These are phyloP conservation scores for Amanita exitialis DNA, from an alignment of 768 basidiomycete species.

Conservation along the genomic window DNA sequence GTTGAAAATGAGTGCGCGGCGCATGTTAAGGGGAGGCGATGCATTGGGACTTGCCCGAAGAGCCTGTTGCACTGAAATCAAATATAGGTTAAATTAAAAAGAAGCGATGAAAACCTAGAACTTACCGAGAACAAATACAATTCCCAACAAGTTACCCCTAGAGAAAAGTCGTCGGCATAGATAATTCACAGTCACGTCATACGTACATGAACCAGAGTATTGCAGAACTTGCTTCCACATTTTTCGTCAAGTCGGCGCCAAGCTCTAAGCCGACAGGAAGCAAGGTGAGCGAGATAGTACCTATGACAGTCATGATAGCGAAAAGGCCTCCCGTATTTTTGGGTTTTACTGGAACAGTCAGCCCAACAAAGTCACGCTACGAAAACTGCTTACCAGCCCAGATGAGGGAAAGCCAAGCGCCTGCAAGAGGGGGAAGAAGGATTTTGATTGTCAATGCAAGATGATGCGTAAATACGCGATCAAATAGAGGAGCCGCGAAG, in stretches of 20 bases:
- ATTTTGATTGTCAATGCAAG: slow-evolving; percentile 51
- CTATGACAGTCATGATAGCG: slow-evolving; percentile 58
- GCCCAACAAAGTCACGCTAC: too few relatives aligned
- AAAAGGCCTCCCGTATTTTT: slow-evolving; percentile 53
- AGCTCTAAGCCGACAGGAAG: slow-evolving; percentile 74
- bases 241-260: slow-evolving; percentile 70
- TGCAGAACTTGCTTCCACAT: slow-evolving; percentile 69
- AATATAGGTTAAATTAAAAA: not conserved
- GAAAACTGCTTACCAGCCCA: slow-evolving; percentile 55
- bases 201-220: slow-evolving; percentile 66
- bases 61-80: slow-evolving; percentile 46
- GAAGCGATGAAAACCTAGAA: too few relatives aligned
- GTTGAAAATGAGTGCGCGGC: slow-evolving; percentile 54
- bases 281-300: slow-evolving; percentile 54
- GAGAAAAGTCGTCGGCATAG: not conserved
- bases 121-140: slow-evolving; percentile 56
- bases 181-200: not conserved
- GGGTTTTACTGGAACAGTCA: slow-evolving; percentile 42
- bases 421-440: slow-evolving; percentile 51
- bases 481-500: slow-evolving; percentile 65
- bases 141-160: slow-evolving; percentile 58
- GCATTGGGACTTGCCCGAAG: slow-evolving; percentile 53
- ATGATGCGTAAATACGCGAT: slow-evolving; percentile 69
- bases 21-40: slow-evolving; percentile 69
- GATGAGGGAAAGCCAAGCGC: slow-evolving; percentile 65